Evolutionary conservation across 1,139 yeast species (phyloP).

Genomic region (Saccharomyces hybrid): DNA sequence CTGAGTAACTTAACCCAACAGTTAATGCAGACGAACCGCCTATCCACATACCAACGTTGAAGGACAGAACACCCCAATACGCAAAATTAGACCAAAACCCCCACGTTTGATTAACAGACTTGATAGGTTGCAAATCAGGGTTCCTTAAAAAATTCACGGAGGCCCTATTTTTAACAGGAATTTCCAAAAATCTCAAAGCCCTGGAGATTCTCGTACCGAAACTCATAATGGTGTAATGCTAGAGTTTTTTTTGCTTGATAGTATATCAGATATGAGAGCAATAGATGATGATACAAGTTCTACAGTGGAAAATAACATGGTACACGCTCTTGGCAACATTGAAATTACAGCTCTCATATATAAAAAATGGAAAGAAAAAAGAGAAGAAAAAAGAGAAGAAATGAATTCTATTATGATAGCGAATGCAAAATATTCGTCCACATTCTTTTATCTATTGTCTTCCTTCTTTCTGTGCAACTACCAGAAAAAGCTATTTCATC

Average conservation of each 20-base stretch:
- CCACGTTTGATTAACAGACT: conserved; percentile 33
- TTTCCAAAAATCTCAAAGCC: conserved; percentile 22
- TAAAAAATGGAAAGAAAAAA: not conserved
- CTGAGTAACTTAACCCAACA: conserved; percentile 37
- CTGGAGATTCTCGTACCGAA: not conserved
- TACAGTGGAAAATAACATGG: not conserved
- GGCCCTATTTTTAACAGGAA: conserved; percentile 31
- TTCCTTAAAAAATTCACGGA: conserved; percentile 31
- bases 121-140: conserved; percentile 36
- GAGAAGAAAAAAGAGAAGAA: not conserved
- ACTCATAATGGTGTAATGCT: not conserved
- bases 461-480: not conserved
- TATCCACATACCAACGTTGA: conserved; percentile 38
- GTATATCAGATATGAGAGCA: not conserved
- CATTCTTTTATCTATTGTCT: not conserved
- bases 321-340: not conserved
- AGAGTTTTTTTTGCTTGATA: not conserved
- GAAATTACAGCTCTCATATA: not conserved
- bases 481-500: not conserved
- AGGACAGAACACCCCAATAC: conserved; percentile 38
- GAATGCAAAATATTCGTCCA: not conserved
- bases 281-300: not conserved
- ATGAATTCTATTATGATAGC: not conserved
- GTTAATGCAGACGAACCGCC: conserved; percentile 36
- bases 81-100: conserved; percentile 37